Percentiles rank a stretch among this genome's conserved stretches.
These are phyloP conservation scores for Fusarium anthophilum DNA, from an alignment of 2,329 filamentous ascomycete genomes.

Conservation along the genomic window DNA sequence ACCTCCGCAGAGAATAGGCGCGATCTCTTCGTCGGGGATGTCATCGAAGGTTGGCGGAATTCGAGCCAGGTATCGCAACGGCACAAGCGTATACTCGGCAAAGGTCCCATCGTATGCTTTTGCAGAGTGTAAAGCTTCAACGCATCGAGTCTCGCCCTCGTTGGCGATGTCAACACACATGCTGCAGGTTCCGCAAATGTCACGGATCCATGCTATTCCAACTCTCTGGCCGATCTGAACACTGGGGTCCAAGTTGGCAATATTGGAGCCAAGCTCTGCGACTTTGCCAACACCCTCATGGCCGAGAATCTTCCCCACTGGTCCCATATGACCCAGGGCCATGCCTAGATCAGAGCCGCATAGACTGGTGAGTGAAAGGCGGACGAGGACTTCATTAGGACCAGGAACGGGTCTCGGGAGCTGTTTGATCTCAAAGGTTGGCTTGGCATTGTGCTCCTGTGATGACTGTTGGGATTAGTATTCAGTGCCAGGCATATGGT, in stretches of 20 bases:
- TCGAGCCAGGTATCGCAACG: conserved; percentile 46
- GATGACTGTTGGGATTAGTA: conserved; percentile 5
- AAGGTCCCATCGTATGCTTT: conserved; percentile 50
- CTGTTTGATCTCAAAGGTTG: conserved; percentile 12
- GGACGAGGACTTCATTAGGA: conserved; percentile 45
- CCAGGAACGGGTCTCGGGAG: conserved; percentile 23
- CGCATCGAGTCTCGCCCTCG: conserved; percentile 49
- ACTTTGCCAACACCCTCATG: conserved; percentile 57
- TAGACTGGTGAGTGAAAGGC: conserved; percentile 48
- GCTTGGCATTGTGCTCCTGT: conserved; percentile 13
- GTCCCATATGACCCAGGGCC: conserved; percentile 50
- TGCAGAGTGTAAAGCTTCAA: conserved; percentile 45
- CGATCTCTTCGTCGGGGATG: conserved; percentile 49
- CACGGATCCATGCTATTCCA: conserved; percentile 52
- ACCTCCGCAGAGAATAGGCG: conserved; percentile 54
- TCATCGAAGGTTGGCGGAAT: conserved; percentile 34
- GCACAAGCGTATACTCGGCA: conserved; percentile 51
- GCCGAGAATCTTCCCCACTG: conserved; percentile 49
- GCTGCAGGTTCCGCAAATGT: conserved; percentile 48
- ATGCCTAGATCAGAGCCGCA: conserved; percentile 53
- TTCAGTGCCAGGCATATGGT: rapidly evolving
- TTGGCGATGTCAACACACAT: conserved; percentile 45
- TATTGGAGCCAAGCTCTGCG: conserved; percentile 48
- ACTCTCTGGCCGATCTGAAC: conserved; percentile 48
- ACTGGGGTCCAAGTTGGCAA: conserved; percentile 34